Evolutionary conservation across 2,329 filamentous ascomycete species (phyloP).

Genomic region (Cercospora sp.): DNA sequence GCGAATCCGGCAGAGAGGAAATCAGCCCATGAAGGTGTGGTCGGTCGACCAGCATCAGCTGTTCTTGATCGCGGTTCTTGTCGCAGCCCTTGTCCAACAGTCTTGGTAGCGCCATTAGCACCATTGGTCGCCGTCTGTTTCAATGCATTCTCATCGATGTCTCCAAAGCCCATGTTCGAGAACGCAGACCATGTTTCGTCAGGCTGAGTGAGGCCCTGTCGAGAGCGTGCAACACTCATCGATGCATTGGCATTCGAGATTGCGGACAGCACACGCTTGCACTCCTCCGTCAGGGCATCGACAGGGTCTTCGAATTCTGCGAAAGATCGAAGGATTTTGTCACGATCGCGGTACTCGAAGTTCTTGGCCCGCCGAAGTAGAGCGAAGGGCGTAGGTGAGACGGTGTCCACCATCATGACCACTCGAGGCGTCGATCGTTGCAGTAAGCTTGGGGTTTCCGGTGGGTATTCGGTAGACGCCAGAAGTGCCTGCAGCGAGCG

Average conservation of each 20-base stretch:
- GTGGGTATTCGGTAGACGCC: constrained; percentile 91
- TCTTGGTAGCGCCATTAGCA: constrained; percentile 27
- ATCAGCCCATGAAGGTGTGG: constrained; percentile 96
- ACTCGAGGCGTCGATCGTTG: constrained; percentile 82
- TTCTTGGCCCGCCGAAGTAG: constrained; percentile 87
- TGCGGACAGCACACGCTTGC: constrained; percentile 81
- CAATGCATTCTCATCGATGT: constrained; percentile 52
- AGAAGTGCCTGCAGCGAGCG: constrained; percentile 88
- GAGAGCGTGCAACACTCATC: constrained; percentile 56
- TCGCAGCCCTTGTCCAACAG: constrained; percentile 55
- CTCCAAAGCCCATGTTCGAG: constrained; percentile 89
- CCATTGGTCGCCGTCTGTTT: constrained; percentile 24
- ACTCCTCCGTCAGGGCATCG: constrained; percentile 87
- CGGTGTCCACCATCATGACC: constrained; percentile 92
- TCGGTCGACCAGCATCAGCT: constrained; percentile 74
- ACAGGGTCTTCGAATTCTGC: constrained; percentile 88
- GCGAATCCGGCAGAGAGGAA: constrained; percentile 92
- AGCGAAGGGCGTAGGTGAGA: constrained; percentile 92
- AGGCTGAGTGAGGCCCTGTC: constrained; percentile 51
- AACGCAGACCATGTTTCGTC: constrained; percentile 97
- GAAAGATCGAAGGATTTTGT: constrained; percentile 79
- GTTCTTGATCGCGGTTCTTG: constrained; percentile 66
- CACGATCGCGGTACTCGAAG: constrained; percentile 91
- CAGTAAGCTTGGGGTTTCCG: constrained; percentile 72
- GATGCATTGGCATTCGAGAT: constrained; percentile 90